Conservation (phyloP, 225 moss, liverwort and hornwort species). For the Thuidium tamariscinum region DNA sequence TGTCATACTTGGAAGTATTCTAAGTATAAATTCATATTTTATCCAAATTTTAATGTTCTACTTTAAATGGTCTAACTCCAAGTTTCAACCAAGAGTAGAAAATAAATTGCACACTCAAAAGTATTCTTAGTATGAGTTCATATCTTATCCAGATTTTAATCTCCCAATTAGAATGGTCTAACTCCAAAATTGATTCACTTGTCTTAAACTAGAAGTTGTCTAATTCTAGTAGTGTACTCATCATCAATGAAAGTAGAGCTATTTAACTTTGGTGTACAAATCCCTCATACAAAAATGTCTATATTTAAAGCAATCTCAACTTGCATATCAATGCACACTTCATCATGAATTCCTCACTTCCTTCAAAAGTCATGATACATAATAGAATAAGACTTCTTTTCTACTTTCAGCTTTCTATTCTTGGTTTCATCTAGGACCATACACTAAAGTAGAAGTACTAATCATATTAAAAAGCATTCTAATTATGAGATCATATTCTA, state of each 20-base stretch:
- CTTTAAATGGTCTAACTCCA: neutral
- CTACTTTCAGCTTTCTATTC: neutral
- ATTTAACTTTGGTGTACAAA: rapidly evolving
- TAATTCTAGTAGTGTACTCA: rapidly evolving
- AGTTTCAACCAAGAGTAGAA: neutral
- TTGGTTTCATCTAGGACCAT: neutral
- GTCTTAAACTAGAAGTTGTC: neutral
- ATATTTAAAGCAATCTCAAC: too few species aligned
- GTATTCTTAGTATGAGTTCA: neutral
- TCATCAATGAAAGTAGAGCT: neutral
- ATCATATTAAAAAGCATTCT: neutral
- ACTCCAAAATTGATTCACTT: neutral
- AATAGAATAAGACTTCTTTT: neutral
- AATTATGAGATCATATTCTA: neutral
- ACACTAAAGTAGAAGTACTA: neutral
- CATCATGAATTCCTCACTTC: too few species aligned
- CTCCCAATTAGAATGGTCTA: rapidly evolving
- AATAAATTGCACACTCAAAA: rapidly evolving
- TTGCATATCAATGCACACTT: too few species aligned
- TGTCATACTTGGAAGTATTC: neutral
- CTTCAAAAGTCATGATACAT: too few species aligned
- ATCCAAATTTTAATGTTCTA: neutral
- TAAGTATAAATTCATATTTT: neutral
- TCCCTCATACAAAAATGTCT: rapidly evolving
- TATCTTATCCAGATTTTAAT: neutral